Base-by-base conservation (phyloP, 345 rosid genomes). In the Syzygium grande region DNA sequence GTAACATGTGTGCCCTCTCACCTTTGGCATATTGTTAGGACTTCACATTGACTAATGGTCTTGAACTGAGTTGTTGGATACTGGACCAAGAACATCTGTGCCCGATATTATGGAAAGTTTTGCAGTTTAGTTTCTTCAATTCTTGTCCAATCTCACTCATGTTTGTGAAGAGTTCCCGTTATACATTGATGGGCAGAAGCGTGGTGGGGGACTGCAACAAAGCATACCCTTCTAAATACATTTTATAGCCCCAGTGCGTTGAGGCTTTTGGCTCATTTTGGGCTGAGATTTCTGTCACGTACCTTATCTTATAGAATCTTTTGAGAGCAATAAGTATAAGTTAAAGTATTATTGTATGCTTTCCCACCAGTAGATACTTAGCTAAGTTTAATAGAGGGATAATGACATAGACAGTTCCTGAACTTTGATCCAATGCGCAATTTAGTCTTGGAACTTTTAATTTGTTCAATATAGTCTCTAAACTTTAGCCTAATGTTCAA, bases 31-130 rank as follows among this genome's bases (percentile, higher is more conserved):
- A 88, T 89, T 94, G 94, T 89, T 94, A 5, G 90, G 91, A 58
- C 80, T 95, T 59, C 94, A 95, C 92, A 30, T 93, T 15, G 29
- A 92, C 27, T 95, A 27, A 84, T 90, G 92, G 89, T 84, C 27
- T 84, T 93, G 89, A 95, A 96, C 89, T 63, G 92, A 91, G 91
- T 94, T 55, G 94, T 95, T n/a, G 96, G 92, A 87, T 89, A 90
- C 86, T 92, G 97, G 85, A 96, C 96, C 16, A 94, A 87, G 90
- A 86, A 91, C 84, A 94, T 94, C 51, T 94, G 94, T 84, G 86
- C 91, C 86, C 94, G 93, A 85, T 95, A 95, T 86, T 91, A 92
- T 25, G 90, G 92, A 73, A 90, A 73, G 85, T 86, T 87, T 77
- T 89, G 58, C 84, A 89, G 65, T 84, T 94, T 90, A 94, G 88